Evolutionary conservation across 257 asterid species (phyloP).

Genomic region (Petrea volubilis): DNA sequence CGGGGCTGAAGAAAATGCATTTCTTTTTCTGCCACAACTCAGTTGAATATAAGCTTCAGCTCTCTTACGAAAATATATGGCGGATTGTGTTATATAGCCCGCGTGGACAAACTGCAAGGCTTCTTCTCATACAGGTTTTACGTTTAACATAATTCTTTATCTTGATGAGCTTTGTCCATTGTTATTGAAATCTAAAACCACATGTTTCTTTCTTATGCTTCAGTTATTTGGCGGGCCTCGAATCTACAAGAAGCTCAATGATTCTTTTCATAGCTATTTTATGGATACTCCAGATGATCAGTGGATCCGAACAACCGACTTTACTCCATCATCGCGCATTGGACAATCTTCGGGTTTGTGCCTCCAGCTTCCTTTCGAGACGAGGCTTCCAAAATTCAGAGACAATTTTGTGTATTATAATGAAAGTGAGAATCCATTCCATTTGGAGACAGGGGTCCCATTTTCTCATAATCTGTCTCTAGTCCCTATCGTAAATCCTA

Average conservation of each 20-base stretch:
- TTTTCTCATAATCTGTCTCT: constrained; percentile 44
- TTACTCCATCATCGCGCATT: constrained; percentile 50
- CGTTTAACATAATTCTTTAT: not conserved
- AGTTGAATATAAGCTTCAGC: constrained; percentile 67
- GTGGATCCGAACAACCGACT: constrained; percentile 90
- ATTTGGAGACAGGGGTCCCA: constrained; percentile 41
- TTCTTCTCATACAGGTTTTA: constrained; percentile 80
- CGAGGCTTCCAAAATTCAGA: constrained; percentile 60
- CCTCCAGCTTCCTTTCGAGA: constrained; percentile 54
- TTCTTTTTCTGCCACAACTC: constrained; percentile 33
- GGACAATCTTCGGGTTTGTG: constrained; percentile 91
- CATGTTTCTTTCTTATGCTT: not conserved
- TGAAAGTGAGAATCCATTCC: constrained; percentile 47
- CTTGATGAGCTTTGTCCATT: not conserved
- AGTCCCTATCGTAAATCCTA: constrained; percentile 74
- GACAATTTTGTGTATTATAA: constrained; percentile 53
- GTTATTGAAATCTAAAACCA: not conserved
- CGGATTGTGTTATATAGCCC: constrained; percentile 53
- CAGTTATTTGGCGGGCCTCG: constrained; percentile 86
- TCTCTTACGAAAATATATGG: constrained; percentile 71
- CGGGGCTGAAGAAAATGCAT: constrained; percentile 56
- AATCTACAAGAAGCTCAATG: constrained; percentile 51
- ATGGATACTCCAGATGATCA: constrained; percentile 65
- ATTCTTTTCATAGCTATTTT: constrained; percentile 37
- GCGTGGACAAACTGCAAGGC: constrained; percentile 25